Evolutionary conservation across 495 filamentous ascomycete genomes (phyloP).

Genomic region (Baudoinia panamericana): DNA sequence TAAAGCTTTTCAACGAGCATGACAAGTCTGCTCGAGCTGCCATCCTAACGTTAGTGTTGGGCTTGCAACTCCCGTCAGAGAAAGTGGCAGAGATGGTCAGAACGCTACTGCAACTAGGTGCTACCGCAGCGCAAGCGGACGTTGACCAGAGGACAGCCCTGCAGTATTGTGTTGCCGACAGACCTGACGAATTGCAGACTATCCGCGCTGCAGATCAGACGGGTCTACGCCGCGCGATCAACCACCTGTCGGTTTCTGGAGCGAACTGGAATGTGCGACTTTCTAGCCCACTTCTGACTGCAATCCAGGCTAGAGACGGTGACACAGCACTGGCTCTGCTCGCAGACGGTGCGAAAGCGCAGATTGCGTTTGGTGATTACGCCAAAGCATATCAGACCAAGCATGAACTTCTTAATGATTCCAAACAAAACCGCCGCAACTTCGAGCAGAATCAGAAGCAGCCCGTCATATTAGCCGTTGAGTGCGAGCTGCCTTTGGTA

Average conservation of each 20-base stretch:
- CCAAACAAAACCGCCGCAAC: constrained; percentile 31
- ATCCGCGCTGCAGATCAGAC: constrained; percentile 47
- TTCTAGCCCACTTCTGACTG: constrained; percentile 34
- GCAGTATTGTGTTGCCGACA: constrained; percentile 39
- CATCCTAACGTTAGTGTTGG: constrained; percentile 52
- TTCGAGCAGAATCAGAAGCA: constrained; percentile 37
- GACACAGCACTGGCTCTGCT: constrained; percentile 34
- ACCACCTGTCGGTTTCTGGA: constrained; percentile 38
- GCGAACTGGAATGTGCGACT: constrained; percentile 12
- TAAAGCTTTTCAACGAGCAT: constrained; percentile 44
- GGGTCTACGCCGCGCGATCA: constrained; percentile 48
- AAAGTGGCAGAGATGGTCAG: constrained; percentile 46
- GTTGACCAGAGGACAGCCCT: constrained; percentile 44
- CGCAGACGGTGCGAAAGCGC: constrained; percentile 32
- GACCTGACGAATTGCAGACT: constrained; percentile 42
- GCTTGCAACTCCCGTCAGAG: constrained; percentile 40
- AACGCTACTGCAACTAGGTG: constrained; percentile 54
- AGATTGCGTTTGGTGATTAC: constrained; percentile 31
- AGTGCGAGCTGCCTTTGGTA: constrained; percentile 36
- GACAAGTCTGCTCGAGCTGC: constrained; percentile 38
- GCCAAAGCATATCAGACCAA: constrained; percentile 28
- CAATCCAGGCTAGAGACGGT: constrained; percentile 30
- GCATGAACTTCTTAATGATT: constrained; percentile 11
- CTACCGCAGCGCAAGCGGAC: constrained; percentile 61
- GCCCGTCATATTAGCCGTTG: constrained; percentile 46